Evolutionary conservation across 805 yeast genomes (phyloP).

Genomic region (Wickerhamomyces queroliae): DNA sequence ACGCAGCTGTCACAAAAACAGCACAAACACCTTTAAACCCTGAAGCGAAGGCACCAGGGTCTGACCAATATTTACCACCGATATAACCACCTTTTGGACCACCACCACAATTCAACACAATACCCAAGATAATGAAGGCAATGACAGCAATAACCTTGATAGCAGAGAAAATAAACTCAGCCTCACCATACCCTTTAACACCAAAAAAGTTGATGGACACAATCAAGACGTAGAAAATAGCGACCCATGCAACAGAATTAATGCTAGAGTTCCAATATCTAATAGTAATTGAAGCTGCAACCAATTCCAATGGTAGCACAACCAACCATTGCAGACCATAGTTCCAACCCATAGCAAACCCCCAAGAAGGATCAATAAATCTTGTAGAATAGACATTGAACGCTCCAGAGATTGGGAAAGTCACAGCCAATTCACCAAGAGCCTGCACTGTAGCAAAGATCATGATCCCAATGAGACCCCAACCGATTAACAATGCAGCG

Average conservation of each 20-base stretch:
- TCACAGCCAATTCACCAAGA: constrained; percentile 47
- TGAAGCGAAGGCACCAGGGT: constrained; percentile 47
- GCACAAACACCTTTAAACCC: constrained; percentile 64
- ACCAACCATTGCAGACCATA: constrained; percentile 51
- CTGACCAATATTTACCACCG: constrained; percentile 45
- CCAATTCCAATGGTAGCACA: constrained; percentile 50
- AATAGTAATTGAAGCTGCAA: constrained; percentile 52
- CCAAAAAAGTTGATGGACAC: constrained; percentile 43
- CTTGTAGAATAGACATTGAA: constrained; percentile 43
- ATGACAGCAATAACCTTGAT: constrained; percentile 42
- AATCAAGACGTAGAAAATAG: constrained; percentile 42
- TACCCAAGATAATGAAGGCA: constrained; percentile 41
- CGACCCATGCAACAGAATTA: constrained; percentile 54
- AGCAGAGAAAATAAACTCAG: constrained; percentile 42
- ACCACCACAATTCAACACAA: constrained; percentile 47
- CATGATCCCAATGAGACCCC: constrained; percentile 48
- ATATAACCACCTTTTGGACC: constrained; percentile 42
- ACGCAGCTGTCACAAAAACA: constrained; percentile 73
- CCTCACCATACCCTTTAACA: constrained; percentile 49
- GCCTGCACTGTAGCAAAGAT: constrained; percentile 54
- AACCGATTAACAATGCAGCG: constrained; percentile 53
- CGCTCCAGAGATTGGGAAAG: constrained; percentile 49
- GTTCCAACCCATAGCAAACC: constrained; percentile 48
- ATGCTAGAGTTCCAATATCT: constrained; percentile 43
- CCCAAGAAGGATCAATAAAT: constrained; percentile 49